These are phyloP conservation scores for Blastocystis sp. DNA, from an alignment of 352 stramenopile species.

Conservation along the genomic window DNA sequence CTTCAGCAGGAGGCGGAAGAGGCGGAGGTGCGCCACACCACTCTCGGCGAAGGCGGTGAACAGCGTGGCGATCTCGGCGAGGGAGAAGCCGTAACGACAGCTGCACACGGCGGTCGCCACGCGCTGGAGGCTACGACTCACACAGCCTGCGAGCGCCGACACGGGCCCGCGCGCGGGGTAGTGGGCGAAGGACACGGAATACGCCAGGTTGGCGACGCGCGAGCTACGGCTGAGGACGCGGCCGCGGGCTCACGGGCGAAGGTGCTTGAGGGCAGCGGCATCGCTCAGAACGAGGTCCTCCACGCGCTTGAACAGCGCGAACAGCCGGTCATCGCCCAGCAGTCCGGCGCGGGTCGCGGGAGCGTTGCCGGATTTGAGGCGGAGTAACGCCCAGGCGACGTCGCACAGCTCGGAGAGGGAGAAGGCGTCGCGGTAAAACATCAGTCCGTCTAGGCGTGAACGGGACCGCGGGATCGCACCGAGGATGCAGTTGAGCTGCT, in stretches of 20 bases:
- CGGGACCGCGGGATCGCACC: background rate
- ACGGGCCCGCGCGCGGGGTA: background rate
- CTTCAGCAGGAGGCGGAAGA: background rate
- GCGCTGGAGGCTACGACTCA: background rate
- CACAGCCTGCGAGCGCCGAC: background rate
- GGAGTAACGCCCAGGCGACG: conserved; percentile 20
- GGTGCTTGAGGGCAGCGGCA: background rate
- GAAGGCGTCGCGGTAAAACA: background rate
- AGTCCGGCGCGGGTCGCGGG: background rate
- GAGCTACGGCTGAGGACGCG: background rate
- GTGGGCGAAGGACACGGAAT: conserved; percentile 33
- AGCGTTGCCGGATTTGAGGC: background rate
- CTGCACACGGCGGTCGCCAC: background rate
- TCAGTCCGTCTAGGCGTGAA: background rate
- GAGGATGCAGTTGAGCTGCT: background rate
- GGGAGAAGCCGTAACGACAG: background rate
- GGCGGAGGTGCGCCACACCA: background rate
- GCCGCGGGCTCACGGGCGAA: background rate
- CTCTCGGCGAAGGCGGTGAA: conserved; percentile 36
- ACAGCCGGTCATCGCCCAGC: conserved; percentile 33
- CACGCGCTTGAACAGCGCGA: conserved; percentile 10
- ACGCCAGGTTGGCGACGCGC: conserved; percentile 26
- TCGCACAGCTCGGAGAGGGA: conserved; percentile 28
- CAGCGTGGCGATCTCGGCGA: conserved; percentile 43
- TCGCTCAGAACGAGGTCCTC: conserved; percentile 8